These are phyloP conservation scores for Arthrobotrys conoides DNA, from an alignment of 2,329 filamentous ascomycete genomes.

Conservation along the genomic window DNA sequence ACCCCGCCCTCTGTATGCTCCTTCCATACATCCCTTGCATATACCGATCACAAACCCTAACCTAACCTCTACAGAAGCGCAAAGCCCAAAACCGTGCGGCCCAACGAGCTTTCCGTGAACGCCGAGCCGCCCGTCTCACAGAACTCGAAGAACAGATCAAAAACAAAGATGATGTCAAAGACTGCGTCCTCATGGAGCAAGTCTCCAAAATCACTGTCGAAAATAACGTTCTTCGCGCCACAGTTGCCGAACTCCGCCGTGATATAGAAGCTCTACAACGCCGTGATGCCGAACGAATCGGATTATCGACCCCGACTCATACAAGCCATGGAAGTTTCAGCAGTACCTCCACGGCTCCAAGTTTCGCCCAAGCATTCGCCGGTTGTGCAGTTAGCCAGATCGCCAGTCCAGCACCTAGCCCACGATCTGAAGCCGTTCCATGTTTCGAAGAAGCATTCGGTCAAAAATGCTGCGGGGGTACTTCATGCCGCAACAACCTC, in stretches of 20 bases:
- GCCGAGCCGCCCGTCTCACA: constrained; percentile 85
- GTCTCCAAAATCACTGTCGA: constrained; percentile 66
- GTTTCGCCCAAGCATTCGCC: constrained; percentile 44
- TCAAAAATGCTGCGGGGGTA: constrained; percentile 56
- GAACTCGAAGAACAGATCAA: constrained; percentile 79
- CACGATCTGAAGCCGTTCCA: constrained; percentile 50
- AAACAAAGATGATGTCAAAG: constrained; percentile 71
- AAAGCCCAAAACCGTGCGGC: constrained; percentile 95
- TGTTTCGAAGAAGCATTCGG: constrained; percentile 59
- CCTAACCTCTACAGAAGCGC: constrained; percentile 73
- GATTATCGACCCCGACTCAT: constrained; percentile 21
- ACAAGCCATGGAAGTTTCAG: constrained; percentile 49
- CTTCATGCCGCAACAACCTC: constrained; percentile 44
- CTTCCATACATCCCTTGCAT: background rate
- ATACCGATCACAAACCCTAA: constrained; percentile 1
- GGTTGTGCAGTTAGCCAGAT: constrained; percentile 60
- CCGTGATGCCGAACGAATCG: constrained; percentile 43
- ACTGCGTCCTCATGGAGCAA: constrained; percentile 73
- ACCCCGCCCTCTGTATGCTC: constrained; percentile 79
- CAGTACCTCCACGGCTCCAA: constrained; percentile 49
- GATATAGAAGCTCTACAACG: constrained; percentile 56
- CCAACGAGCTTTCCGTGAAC: constrained; percentile 89
- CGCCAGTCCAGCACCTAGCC: constrained; percentile 63
- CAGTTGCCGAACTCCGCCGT: constrained; percentile 55
- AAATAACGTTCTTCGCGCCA: constrained; percentile 57